Evolutionary conservation across 768 basidiomycete genomes (phyloP), one percentile per base, ranked within the genome.

Genomic region (Suillus ampliporus): DNA sequence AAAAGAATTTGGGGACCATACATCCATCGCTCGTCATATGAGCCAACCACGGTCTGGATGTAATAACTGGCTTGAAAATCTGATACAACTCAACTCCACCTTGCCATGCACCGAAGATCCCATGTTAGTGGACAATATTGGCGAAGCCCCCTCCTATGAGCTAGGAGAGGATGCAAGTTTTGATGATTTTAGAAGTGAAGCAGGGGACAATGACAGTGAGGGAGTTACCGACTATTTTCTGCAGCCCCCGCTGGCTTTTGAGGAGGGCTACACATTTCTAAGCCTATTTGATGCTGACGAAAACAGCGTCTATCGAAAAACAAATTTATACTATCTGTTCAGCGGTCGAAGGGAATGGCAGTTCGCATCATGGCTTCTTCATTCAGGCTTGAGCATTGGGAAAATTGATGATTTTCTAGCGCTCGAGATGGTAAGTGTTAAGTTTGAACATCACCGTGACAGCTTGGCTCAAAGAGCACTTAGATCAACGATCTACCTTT

Each of bases 351-450:
- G n/a, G 11, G 76, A 80, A 52, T 78, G 77, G 77, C 67, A 75
- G 64, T 17, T 75, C 7, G 76, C 67, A 1, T 66, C 58, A 5
- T 78, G 73, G 65, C 67, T 78, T 1, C 40, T 68, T 15, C 65
- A 44, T 5, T 73, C 72, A 4, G 68, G 13, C 21, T 57, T 79
- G 35, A 77, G 74, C 51, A 74, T 76, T 73, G 63, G 64, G 11
- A 51, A 60, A 7, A 71, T 76, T 1, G 62, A 74, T 26, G 60
- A 68, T n/a, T 76, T 76, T 44, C 62, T 79, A n/a, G 58, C 56
- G 5, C 64, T 78, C 23, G 28, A 68, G 51, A 44, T 69, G 46
- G 74, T 78, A 61, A 26, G 70, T 66, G 19, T 21, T 63, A 26
- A 31, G 19, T 35, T 34, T 21, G 19, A 23, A 43, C 0, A 2